These are phyloP conservation scores for Alternaria burnsii DNA, from an alignment of 2,329 filamentous ascomycete species.

Conservation along the genomic window DNA sequence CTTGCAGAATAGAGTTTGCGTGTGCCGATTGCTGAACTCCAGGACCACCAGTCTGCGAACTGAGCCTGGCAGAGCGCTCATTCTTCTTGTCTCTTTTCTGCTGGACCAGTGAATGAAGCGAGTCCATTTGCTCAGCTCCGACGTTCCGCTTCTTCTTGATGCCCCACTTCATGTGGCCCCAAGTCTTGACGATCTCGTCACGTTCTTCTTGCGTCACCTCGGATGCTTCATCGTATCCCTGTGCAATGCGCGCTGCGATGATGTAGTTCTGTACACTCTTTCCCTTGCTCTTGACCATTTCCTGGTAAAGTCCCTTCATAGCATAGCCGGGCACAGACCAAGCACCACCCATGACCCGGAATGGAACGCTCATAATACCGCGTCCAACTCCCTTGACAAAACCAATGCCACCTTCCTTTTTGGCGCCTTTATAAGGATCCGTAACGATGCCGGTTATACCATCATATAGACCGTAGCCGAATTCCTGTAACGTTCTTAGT, in stretches of 20 bases:
- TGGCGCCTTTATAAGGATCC: slow-evolving; percentile 75
- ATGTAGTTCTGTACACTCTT: slow-evolving; percentile 81
- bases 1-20: slow-evolving; percentile 20
- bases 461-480: slow-evolving; percentile 80
- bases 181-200: slow-evolving; percentile 70
- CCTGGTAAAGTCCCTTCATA: slow-evolving; percentile 82
- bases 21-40: slow-evolving; percentile 30
- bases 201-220: slow-evolving; percentile 66
- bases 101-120: slow-evolving; percentile 55
- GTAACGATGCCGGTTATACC: slow-evolving; percentile 82
- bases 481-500: slow-evolving; percentile 60
- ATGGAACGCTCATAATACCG: slow-evolving; percentile 79
- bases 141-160: slow-evolving; percentile 65
- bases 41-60: slow-evolving; percentile 11
- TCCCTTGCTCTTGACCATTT: slow-evolving; percentile 75
- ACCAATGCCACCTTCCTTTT: slow-evolving; percentile 71
- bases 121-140: slow-evolving; percentile 58
- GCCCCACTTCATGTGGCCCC: slow-evolving; percentile 69
- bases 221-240: slow-evolving; percentile 74
- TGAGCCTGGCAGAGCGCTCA: slow-evolving; percentile 43
- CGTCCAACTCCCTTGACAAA: slow-evolving; percentile 83
- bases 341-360: slow-evolving; percentile 79
- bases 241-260: slow-evolving; percentile 75
- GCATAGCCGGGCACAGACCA: slow-evolving; percentile 77
- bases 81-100: slow-evolving; percentile 46